phyloP scores from a whole-genome alignment of 352 stramenopile genomes.

The Globisporangium splendens region DNA sequence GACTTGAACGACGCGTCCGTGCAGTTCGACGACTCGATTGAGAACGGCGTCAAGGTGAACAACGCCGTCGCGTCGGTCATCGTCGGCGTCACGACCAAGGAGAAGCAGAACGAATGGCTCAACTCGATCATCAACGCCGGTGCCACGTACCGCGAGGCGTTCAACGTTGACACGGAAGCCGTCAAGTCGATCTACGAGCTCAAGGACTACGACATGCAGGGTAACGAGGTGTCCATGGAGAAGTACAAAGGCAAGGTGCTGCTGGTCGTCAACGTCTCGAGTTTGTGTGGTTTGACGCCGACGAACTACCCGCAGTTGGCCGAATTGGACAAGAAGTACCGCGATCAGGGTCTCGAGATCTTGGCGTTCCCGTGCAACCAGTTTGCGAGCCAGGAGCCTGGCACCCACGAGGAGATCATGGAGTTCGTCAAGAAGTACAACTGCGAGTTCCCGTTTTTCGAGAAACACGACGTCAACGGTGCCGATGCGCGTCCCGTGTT shows the following conservation, averaged over 20 bases:
- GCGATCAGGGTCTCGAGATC: not conserved
- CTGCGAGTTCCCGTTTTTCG: constrained; percentile 42
- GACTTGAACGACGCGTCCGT: constrained; percentile 23
- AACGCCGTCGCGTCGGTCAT: constrained; percentile 30
- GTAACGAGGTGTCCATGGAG: not conserved
- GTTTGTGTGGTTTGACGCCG: not conserved
- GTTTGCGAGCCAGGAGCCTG: not conserved
- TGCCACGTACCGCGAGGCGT: constrained; percentile 38
- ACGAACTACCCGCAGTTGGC: not conserved
- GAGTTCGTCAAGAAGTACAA: not conserved
- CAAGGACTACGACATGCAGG: constrained; percentile 24
- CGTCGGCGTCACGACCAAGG: constrained; percentile 27
- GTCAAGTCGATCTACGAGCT: constrained; percentile 75
- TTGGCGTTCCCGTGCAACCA: not conserved
- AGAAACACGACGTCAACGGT: constrained; percentile 88
- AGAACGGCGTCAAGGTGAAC: constrained; percentile 42
- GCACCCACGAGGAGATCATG: not conserved
- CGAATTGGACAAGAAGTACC: not conserved
- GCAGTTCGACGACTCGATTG: constrained; percentile 25
- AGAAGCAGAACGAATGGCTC: constrained; percentile 45
- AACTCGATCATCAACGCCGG: constrained; percentile 42
- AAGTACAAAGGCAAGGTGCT: not conserved
- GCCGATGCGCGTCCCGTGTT: constrained; percentile 69
- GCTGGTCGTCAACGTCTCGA: not conserved
- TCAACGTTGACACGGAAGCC: constrained; percentile 25